Evolutionary conservation across 1,284 basidiomycete genomes (phyloP), one percentile per base, ranked within the genome.

Genomic region (Ustilago sp.): DNA sequence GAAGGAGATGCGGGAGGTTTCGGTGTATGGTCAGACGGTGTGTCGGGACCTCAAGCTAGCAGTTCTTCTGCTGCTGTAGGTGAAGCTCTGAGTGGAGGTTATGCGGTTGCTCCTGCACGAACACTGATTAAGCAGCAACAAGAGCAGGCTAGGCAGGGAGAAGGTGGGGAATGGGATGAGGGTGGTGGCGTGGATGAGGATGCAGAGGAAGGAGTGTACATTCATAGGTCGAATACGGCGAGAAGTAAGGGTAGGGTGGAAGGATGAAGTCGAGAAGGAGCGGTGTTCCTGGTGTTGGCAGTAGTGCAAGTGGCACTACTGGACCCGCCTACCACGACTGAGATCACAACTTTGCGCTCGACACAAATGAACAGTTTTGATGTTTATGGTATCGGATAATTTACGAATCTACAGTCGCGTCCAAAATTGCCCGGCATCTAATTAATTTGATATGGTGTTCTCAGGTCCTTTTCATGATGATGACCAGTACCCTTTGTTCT

Each of bases 171-270:
- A 13, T 71, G 69, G 15, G 68, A 66, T 4, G 68, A 56, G 0
- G 69, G 43, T 28, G 52, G 57, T 6, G 70, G 67, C 8, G 63
- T 59, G 6, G 64, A 57, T 1, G 72, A 60, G 13, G 63, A 69
- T 6, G 79, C 78, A 8, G 67, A 74, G 3, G 69, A 71, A 1
- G 80, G 80, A 8, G 80, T 82, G 2, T 82, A 82, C 31, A 79
- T 80, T 41, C 80, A 82, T 52, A 48, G 80, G 1, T 32, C 52
- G 6, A 43, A 55, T 0, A 56, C 52, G 11, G 31, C 19, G 34
- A 32, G 38, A 43, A 23, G 63, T 23, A 43, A 41, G 35, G 19
- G 54, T 28, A 8, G 35, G 23, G 23, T 28, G 23, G 23, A 28
- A 28, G 23, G 45, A 43, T 55, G 47, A 36, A 34, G 19, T 51